A percentile compares a stretch with the other conserved stretches of the same genome.
Conservation (phyloP, 192 early-diverging fungal species). For the Glomus cerebriforme region DNA sequence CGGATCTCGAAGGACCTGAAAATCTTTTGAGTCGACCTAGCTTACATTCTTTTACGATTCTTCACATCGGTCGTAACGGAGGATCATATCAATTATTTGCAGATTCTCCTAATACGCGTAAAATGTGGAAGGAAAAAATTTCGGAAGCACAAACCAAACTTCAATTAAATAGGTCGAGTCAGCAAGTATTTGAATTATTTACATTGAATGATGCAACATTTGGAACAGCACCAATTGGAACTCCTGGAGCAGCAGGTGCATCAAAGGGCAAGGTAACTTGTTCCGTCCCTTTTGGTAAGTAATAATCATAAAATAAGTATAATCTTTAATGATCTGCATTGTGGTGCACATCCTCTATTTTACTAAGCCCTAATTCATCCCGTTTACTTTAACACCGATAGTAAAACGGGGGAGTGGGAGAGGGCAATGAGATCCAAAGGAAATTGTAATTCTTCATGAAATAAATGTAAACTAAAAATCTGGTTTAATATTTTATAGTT, state of each 20-base stretch:
- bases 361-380: no score
- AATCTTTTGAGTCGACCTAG: conserved; percentile 25
- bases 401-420: no score
- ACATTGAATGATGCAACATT: conserved; percentile 29
- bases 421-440: no score
- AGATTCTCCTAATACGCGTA: conserved; percentile 66
- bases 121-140: conserved; percentile 86
- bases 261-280: conserved; percentile 62
- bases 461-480: no score
- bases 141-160: conserved; percentile 42
- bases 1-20: conserved; percentile 12
- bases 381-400: no score
- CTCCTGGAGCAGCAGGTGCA: conserved; percentile 35
- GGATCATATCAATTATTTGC: conserved; percentile 74
- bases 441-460: no score
- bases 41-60: conserved; percentile 74
- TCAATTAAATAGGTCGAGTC: conserved; percentile 51
- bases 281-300: conserved; percentile 52
- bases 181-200: conserved; percentile 56
- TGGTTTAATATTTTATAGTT: conserved; percentile 5
- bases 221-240: not conserved
- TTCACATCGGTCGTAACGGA: conserved; percentile 75
- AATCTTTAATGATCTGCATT: not conserved
- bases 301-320: not conserved
- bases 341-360: not conserved